Evolutionary conservation across 2,329 filamentous ascomycete genomes (phyloP), one percentile per base, ranked within the genome.

Genomic region (Lecanicillium sp.): DNA sequence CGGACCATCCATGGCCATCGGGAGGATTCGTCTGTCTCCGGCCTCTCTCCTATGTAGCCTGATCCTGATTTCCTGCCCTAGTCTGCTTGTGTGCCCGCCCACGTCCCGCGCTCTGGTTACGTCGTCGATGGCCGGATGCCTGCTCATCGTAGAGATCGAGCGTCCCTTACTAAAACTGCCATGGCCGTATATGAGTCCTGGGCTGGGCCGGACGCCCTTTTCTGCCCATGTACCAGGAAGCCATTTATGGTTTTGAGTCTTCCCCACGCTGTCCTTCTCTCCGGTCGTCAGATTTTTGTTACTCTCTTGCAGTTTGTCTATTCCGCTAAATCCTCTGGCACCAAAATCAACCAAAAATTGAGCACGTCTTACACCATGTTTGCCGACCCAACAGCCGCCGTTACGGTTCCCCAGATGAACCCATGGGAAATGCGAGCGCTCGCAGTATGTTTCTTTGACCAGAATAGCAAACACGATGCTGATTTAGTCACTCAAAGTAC

Each of bases 391-490:
- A 23, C 15, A 27, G 23, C 33, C 12, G 9, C 35, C 9, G 32
- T 33, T 2, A 44, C 27, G n/a, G 21, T 45, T 20, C 44, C 33
- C 17, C 29, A 20, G 20, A 51, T 51, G 49, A 51, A 51, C 29
- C 49, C 49, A 6, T 51, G 66, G 66, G 66, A 68, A 51, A 41
- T 45, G 5, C 58, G 57, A 20, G 66, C 66, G n/a, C 44, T 68
- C 14, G 51, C 62, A 19, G 69, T 71, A 54, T 24, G 37, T 33
- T 19, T 33, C 11, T n/a, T 11, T 26, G 11, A 14, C 8, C 9
- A 23, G 26, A 20, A 21, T 27, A 29, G 19, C 33, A 33, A 49
- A 6, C 7, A 36, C 32, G 19, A 38, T 21, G 19, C 9, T 14
- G 9, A 27, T 23, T 6, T 23, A 19, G n/a, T n/a, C n/a, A n/a